Percentiles rank a stretch among this genome's conserved stretches.
These are phyloP conservation scores for Chaetomium cochliodes DNA, from an alignment of 495 filamentous ascomycete genomes.

Conservation along the genomic window DNA sequence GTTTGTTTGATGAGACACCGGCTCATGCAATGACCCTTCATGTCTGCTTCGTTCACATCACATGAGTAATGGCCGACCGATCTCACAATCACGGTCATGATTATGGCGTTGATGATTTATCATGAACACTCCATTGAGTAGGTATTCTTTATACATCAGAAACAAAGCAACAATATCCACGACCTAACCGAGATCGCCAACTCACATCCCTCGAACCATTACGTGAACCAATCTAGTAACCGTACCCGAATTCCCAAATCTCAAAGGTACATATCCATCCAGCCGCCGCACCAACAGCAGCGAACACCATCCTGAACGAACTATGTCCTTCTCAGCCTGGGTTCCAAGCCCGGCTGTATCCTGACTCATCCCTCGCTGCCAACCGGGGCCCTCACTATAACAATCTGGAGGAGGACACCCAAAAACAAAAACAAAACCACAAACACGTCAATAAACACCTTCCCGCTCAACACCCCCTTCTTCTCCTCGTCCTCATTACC, in stretches of 20 bases:
- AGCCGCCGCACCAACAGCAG: neutral
- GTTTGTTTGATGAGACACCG: too few species aligned
- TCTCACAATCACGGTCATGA: too few species aligned
- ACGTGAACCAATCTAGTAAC: too few species aligned
- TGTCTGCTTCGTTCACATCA: too few species aligned
- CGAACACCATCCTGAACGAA: neutral
- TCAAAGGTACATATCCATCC: neutral
- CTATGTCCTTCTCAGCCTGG: neutral
- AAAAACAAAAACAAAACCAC: neutral
- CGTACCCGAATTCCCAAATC: neutral
- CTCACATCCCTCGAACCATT: neutral
- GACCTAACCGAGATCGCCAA: neutral
- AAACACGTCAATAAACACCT: neutral
- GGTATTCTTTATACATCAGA: too few species aligned
- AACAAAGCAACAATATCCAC: neutral
- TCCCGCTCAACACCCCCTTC: neutral
- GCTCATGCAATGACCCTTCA: too few species aligned
- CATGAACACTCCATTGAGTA: too few species aligned
- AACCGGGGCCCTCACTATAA: neutral
- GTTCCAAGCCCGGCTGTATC: neutral
- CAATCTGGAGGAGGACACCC: neutral
- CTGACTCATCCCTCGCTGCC: neutral
- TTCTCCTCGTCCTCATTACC: neutral
- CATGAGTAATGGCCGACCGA: too few species aligned
- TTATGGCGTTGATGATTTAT: too few species aligned